Evolutionary conservation across 768 basidiomycete species (phyloP), one percentile per base, ranked within the genome.

Genomic region (Suillus discolor): DNA sequence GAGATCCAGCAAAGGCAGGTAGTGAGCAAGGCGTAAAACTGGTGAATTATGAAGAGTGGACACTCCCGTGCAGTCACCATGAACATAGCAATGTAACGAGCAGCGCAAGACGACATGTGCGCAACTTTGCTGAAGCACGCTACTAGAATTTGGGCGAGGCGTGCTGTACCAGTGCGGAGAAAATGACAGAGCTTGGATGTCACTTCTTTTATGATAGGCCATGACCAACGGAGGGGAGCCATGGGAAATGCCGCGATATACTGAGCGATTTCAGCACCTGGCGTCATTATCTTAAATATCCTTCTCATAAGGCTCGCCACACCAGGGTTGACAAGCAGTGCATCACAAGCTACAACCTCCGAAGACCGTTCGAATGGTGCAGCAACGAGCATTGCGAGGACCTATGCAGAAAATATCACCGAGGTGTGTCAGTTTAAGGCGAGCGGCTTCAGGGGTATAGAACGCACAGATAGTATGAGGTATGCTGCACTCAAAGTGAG

Each of bases 401-500:
- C 54, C 54, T 55, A 11, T 55, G 31, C 18, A 55, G 31, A 34
- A 20, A 20, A 34, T 20, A 20, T 18, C 16, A 31, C 53, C 53
- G 9, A n/a, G 31, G 20, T 54, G 18, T 31, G 25, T 54, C 53
- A 54, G 28, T 6, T 20, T 12, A 20, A 55, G 31, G 31, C 54
- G 28, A 34, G 18, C 18, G 2, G 2, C 3, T 55, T 34, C 31
- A n/a, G 11, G 20, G 54, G 54, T 34, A n/a, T 34, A 31, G 20
- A 18, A 20, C 54, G 34, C 11, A 55, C 54, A 34, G 54, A 55
- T 55, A 55, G 54, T 31, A 55, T 55, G 31, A 55, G 54, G 54
- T 55, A 55, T 55, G 54, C 54, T 55, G 31, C 11, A n/a, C 54
- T 55, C 54, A 55, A 55, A 18, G 54, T 34, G 12, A 55, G 54